Evolutionary conservation across 1,139 yeast genomes (phyloP), one percentile per base, ranked within the genome.

Genomic region (Scheffersomyces segobiensis): DNA sequence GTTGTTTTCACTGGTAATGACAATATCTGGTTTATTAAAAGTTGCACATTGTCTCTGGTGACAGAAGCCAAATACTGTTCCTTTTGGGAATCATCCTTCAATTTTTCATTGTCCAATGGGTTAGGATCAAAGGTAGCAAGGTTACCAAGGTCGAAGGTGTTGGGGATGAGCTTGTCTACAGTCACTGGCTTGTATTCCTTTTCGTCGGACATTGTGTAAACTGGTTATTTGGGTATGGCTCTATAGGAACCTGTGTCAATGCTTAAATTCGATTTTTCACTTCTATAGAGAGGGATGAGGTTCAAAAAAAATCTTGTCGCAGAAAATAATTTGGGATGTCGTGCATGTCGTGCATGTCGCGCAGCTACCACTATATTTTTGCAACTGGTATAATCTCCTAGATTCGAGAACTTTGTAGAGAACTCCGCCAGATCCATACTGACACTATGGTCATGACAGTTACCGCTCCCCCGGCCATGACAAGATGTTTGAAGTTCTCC

Each of bases 1-100:
- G 97, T 90, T 59, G 89, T 86, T 75, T 89, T 91, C 56, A 93
- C 85, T 49, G 99, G 99, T 59, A 93, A 84, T 26, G 97, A 91
- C 61, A 95, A 81, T 49, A 96, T 81, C 77, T 95, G 99, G 76
- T 93, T 93, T 66, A 95, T 86, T 64, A 96, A 81, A 60, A 95
- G 82, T 77, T 95, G 99, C 19, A 91, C 91, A 73, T 95, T 95
- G 71, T 93, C 99, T 78, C 99, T 87, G 52, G 98, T 87, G n/a
- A 86, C 80, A 3, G 85, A 78, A 56, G 82, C 79, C 62, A 95
- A 77, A 63, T 88, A 84, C 55, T 79, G 82, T 72, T 93, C 97
- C 67, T 85, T 84, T 57, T 83, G 80, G 24, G 76, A 72, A 46
- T 81, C 81, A 54, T 83, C 76, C 48, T 81, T 79, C 56, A 88